These are phyloP conservation scores for Phytophthora aleatoria DNA, from an alignment of 352 stramenopile genomes.

Conservation along the genomic window DNA sequence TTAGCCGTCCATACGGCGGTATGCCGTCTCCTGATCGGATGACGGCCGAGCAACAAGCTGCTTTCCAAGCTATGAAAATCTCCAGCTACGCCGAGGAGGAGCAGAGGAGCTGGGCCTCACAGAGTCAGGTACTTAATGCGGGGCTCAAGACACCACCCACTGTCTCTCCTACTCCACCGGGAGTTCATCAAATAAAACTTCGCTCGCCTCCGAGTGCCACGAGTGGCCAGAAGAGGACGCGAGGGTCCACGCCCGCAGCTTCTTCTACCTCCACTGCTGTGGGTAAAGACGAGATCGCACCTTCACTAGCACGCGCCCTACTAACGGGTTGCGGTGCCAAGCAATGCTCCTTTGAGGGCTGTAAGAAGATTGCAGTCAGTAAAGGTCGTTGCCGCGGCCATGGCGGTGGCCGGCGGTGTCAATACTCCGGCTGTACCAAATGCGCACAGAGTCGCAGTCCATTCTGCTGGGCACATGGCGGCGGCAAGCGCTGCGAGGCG, in stretches of 20 bases:
- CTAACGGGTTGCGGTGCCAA: constrained; percentile 65
- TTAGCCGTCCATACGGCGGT: constrained; percentile 10
- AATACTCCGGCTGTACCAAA: constrained; percentile 66
- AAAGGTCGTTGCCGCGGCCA: constrained; percentile 76
- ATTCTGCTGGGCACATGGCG: constrained; percentile 77
- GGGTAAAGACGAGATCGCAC: constrained; percentile 41
- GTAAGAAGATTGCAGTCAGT: constrained; percentile 77
- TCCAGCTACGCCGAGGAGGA: constrained; percentile 36
- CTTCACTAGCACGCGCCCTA: constrained; percentile 44
- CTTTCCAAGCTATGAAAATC: constrained; percentile 46
- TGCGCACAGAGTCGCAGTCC: constrained; percentile 77
- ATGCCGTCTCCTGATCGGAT: constrained; percentile 34
- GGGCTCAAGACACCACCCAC: constrained; percentile 4
- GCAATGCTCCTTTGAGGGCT: constrained; percentile 69
- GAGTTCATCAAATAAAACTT: constrained; percentile 23
- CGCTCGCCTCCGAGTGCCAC: constrained; percentile 21
- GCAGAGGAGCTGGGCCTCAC: constrained; percentile 17
- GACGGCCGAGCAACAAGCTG: constrained; percentile 37
- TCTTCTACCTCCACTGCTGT: constrained; percentile 10
- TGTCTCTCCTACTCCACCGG: constrained; percentile 2
- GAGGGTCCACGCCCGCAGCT: constrained; percentile 16
- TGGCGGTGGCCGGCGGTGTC: constrained; percentile 68
- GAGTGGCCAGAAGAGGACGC: constrained; percentile 51
- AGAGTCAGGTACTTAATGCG: constrained; percentile 13
- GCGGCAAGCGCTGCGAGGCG: constrained; percentile 73